Percentiles rank a stretch among this genome's conserved stretches.
Conservation (phyloP, 805 yeast genomes). For the Sugiyamaella americana region DNA sequence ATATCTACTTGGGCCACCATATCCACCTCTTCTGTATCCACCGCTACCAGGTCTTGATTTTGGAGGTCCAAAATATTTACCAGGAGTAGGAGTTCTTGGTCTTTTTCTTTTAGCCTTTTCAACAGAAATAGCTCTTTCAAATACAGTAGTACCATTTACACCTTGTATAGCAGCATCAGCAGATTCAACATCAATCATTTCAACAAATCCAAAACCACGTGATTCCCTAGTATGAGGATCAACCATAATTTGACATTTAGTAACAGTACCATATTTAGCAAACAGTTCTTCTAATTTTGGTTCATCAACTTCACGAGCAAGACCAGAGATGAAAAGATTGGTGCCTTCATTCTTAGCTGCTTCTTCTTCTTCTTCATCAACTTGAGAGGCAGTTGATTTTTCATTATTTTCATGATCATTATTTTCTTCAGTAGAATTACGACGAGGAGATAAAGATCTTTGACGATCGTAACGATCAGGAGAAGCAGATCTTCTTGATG, state of each 20-base stretch:
- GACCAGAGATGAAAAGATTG: constrained; percentile 33
- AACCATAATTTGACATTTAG: constrained; percentile 36
- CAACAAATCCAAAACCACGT: constrained; percentile 49
- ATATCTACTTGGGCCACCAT: constrained; percentile 9
- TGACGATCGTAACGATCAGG: constrained; percentile 21
- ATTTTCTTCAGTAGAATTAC: constrained; percentile 9
- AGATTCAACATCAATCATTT: constrained; percentile 37
- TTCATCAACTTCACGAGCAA: constrained; percentile 28
- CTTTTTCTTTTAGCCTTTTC: constrained; percentile 40
- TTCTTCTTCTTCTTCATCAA: constrained; percentile 21
- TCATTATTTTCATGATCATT: constrained; percentile 4
- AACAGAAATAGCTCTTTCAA: constrained; percentile 39
- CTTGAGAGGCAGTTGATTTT: neutral
- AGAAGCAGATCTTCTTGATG: constrained; percentile 9
- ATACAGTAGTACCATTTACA: constrained; percentile 39
- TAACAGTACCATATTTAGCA: constrained; percentile 27
- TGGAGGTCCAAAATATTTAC: constrained; percentile 33
- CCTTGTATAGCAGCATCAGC: constrained; percentile 43
- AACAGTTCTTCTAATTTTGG: constrained; percentile 26
- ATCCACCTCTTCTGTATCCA: constrained; percentile 14
- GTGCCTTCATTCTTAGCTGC: constrained; percentile 31
- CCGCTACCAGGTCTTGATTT: constrained; percentile 20
- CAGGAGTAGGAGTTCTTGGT: constrained; percentile 36
- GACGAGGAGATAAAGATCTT: constrained; percentile 21
- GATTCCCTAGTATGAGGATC: constrained; percentile 41